Conservation (phyloP, 1,139 yeast species). For the Yarrowia galli region DNA sequence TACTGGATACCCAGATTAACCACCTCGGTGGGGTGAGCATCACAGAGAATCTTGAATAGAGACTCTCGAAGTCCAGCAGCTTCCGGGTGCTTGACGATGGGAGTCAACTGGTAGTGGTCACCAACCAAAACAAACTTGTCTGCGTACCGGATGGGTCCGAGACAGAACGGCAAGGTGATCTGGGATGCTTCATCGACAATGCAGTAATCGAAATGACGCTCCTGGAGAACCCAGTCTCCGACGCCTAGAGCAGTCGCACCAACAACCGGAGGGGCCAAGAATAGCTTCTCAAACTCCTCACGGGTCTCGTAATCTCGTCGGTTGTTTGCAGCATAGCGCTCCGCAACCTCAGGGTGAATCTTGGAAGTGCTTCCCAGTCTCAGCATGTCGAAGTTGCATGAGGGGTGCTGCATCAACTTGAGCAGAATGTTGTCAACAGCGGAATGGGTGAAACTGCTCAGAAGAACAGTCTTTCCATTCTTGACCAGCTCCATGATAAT, state of each 20-base stretch:
- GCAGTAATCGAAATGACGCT: slow-evolving; percentile 82
- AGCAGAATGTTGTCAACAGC: slow-evolving; percentile 92
- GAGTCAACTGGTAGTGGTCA: slow-evolving; percentile 92
- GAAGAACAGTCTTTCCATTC: slow-evolving; percentile 69
- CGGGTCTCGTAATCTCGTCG: slow-evolving; percentile 44
- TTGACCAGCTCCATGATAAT: slow-evolving; percentile 67
- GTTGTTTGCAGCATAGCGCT: slow-evolving; percentile 59
- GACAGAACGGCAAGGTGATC: slow-evolving; percentile 84
- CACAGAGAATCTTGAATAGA: slow-evolving; percentile 75
- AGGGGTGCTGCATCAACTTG: slow-evolving; percentile 56
- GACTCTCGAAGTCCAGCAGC: slow-evolving; percentile 78
- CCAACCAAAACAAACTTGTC: slow-evolving; percentile 89
- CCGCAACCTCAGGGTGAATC: slow-evolving; percentile 65
- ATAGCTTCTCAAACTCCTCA: slow-evolving; percentile 56
- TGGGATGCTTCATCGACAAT: slow-evolving; percentile 97
- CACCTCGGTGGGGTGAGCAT: slow-evolving; percentile 72
- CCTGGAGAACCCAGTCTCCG: slow-evolving; percentile 59
- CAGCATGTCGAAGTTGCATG: slow-evolving; percentile 57
- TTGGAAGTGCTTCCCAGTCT: slow-evolving; percentile 55
- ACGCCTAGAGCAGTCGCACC: slow-evolving; percentile 91
- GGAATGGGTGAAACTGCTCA: slow-evolving; percentile 91
- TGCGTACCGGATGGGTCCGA: slow-evolving; percentile 84
- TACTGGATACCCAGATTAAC: slow-evolving; percentile 82
- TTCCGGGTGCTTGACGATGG: slow-evolving; percentile 69
- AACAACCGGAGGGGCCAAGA: slow-evolving; percentile 71